phyloP scores from a whole-genome alignment of 805 yeast genomes.

The Myxozyma sirexii region DNA sequence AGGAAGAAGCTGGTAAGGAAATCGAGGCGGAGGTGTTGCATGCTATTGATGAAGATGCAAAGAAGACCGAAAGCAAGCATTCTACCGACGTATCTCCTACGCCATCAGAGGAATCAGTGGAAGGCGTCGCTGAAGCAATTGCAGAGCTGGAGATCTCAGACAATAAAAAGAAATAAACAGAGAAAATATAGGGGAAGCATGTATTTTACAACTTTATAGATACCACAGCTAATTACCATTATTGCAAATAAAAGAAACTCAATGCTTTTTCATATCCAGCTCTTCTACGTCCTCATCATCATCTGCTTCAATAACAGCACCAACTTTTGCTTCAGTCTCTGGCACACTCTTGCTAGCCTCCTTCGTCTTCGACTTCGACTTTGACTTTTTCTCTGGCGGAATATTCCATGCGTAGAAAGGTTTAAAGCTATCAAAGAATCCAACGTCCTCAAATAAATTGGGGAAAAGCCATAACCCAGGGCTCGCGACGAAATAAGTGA shows the following conservation, averaged over 20 bases:
- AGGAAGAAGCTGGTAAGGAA: slow-evolving; percentile 12
- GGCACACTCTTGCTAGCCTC: neutral
- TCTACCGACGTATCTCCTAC: too few relatives aligned
- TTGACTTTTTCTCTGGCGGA: slow-evolving; percentile 27
- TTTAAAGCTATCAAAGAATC: slow-evolving; percentile 85
- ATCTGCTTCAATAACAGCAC: neutral
- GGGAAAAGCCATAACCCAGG: slow-evolving; percentile 97
- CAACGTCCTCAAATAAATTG: slow-evolving; percentile 92
- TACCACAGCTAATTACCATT: too few relatives aligned
- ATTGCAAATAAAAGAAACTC: neutral
- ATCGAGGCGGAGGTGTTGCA: slow-evolving; percentile 14
- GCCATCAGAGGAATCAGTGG: too few relatives aligned
- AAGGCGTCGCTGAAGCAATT: neutral
- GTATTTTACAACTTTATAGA: neutral
- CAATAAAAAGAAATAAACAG: neutral
- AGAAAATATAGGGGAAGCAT: neutral
- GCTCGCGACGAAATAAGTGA: slow-evolving; percentile 59
- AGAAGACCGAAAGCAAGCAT: neutral
- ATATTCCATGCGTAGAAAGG: slow-evolving; percentile 84
- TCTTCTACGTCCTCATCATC: slow-evolving; percentile 17
- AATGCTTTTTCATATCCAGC: slow-evolving; percentile 6
- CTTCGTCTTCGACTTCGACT: slow-evolving; percentile 7
- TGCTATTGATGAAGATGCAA: slow-evolving; percentile 7
- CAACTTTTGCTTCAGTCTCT: neutral
- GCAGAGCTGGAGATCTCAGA: neutral